Conservation (phyloP, 768 basidiomycete genomes). For the Trichaptum fuscoviolaceum region DNA sequence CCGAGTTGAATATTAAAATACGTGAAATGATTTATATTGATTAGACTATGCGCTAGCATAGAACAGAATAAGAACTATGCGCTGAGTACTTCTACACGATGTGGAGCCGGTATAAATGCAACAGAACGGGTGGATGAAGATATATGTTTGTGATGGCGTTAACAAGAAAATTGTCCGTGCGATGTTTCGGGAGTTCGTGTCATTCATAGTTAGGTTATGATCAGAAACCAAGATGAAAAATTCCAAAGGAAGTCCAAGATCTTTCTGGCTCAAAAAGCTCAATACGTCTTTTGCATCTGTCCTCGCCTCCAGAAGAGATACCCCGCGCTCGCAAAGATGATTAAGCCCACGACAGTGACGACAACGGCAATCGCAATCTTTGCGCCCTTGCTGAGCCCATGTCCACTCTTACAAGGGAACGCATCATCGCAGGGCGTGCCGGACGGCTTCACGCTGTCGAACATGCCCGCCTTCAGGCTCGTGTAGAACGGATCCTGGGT, state of each 20-base stretch:
- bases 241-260: background rate
- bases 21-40: background rate
- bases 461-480: slow-evolving; percentile 60
- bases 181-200: background rate
- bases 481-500: slow-evolving; percentile 75
- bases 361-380: slow-evolving; percentile 69
- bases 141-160: background rate
- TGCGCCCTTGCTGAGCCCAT: slow-evolving; percentile 50
- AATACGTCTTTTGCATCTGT: background rate
- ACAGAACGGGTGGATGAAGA: background rate
- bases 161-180: background rate
- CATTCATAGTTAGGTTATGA: background rate
- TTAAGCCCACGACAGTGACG: slow-evolving; percentile 54
- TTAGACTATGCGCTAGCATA: background rate
- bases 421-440: slow-evolving; percentile 79
- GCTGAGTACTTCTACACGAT: background rate
- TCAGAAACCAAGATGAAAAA: background rate
- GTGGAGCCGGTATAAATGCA: background rate
- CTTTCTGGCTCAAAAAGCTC: background rate
- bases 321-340: slow-evolving; percentile 41
- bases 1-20: too few species aligned
- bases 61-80: background rate
- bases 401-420: slow-evolving; percentile 35
- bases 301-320: slow-evolving; percentile 20
- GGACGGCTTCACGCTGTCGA: slow-evolving; percentile 51